phyloP scores from a whole-genome alignment of 768 basidiomycete genomes.

The Leccinellum albellum region DNA sequence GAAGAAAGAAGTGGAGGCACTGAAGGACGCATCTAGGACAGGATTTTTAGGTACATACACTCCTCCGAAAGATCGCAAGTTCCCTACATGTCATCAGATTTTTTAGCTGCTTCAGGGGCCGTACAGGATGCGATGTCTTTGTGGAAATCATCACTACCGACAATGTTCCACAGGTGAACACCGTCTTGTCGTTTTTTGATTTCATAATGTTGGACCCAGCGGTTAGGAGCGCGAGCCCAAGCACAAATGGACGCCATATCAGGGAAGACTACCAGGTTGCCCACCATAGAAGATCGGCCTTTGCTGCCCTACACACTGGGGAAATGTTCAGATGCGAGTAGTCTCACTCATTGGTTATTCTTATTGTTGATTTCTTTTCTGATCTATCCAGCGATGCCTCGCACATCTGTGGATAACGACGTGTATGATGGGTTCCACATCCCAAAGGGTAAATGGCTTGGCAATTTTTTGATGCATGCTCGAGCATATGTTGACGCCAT shows the following conservation, averaged over 20 bases:
- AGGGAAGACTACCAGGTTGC: constrained; percentile 7
- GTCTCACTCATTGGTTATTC: background rate
- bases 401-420: constrained; percentile 6
- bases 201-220: constrained; percentile 6
- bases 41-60: background rate
- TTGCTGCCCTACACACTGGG: constrained; percentile 33
- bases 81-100: too few relatives aligned
- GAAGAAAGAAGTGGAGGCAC: background rate
- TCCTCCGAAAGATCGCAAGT: background rate
- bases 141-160: too few relatives aligned
- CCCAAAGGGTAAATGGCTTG: constrained; percentile 29
- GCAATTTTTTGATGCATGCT: background rate
- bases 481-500: background rate
- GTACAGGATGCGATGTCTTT: background rate
- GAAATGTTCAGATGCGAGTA: constrained; percentile 22
- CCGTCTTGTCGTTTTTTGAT: constrained; percentile 2
- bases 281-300: constrained; percentile 9
- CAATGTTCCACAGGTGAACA: background rate
- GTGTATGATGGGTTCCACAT: constrained; percentile 33
- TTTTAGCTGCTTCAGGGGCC: constrained; percentile 1
- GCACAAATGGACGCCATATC: constrained; percentile 14
- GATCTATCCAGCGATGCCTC: constrained; percentile 9
- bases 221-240: background rate
- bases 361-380: background rate
- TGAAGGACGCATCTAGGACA: constrained; percentile 1